Evolutionary conservation across 352 stramenopile genomes (phyloP).

Genomic region (Phytophthora tentaculata): DNA sequence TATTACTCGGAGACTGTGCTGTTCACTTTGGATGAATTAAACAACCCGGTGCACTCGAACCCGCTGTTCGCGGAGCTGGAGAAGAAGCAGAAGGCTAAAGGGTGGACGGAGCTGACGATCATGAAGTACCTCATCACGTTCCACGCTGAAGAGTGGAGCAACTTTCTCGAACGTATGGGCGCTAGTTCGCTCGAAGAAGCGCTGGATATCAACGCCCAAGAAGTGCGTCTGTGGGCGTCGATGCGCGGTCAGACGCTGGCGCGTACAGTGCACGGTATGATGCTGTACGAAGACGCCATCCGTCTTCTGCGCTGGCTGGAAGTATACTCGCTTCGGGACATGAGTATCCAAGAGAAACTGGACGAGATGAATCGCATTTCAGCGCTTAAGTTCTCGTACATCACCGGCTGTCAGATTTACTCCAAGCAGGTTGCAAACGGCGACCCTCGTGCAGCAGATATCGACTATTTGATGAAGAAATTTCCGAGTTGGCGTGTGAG

Average conservation of each 20-base stretch:
- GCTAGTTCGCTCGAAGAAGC: slow-evolving; percentile 75
- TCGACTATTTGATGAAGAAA: slow-evolving; percentile 89
- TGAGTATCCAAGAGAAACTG: slow-evolving; percentile 73
- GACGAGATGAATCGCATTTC: slow-evolving; percentile 88
- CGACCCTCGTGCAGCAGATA: slow-evolving; percentile 86
- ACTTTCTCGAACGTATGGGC: slow-evolving; percentile 87
- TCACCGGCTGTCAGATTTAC: slow-evolving; percentile 90
- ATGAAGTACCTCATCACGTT: slow-evolving; percentile 91
- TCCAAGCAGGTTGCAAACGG: slow-evolving; percentile 77
- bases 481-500: slow-evolving; percentile 90
- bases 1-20: slow-evolving; percentile 90
- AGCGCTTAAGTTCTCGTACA: slow-evolving; percentile 89
- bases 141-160: slow-evolving; percentile 89
- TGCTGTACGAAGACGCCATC: slow-evolving; percentile 90
- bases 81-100: slow-evolving; percentile 76
- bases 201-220: slow-evolving; percentile 60
- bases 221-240: slow-evolving; percentile 87
- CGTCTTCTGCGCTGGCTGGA: slow-evolving; percentile 88
- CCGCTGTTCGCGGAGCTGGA: slow-evolving; percentile 81
- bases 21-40: slow-evolving; percentile 88
- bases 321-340: slow-evolving; percentile 65
- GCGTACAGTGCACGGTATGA: slow-evolving; percentile 90
- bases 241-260: slow-evolving; percentile 86
- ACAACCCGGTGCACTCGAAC: slow-evolving; percentile 83
- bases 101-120: slow-evolving; percentile 80